Percentiles rank a stretch among this genome's conserved stretches.
phyloP scores from a whole-genome alignment of 306 rosid species.

The Aeschynomene evenia region DNA sequence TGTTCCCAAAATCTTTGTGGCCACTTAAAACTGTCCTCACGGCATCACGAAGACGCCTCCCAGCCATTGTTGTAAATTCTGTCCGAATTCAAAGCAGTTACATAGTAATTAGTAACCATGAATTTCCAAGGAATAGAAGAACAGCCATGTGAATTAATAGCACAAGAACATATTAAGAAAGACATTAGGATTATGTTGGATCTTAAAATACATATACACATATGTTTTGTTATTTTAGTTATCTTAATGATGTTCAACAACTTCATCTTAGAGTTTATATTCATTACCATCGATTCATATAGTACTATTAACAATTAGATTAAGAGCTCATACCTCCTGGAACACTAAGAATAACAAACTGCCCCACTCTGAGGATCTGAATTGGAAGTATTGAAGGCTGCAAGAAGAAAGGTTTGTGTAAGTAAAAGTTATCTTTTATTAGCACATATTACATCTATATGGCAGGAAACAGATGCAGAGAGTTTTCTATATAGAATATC shows the following conservation, averaged over 20 bases:
- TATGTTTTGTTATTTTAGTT: background rate
- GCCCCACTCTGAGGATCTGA: slow-evolving; percentile 84
- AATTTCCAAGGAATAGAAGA: background rate
- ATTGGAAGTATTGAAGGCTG: slow-evolving; percentile 98
- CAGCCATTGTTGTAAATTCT: slow-evolving; percentile 99
- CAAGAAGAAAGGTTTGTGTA: slow-evolving; percentile 25
- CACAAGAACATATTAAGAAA: background rate
- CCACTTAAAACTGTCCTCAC: slow-evolving; percentile 63
- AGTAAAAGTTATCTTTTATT: slow-evolving; percentile 17
- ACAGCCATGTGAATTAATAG: background rate
- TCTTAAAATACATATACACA: slow-evolving; percentile 1
- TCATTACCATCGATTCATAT: background rate
- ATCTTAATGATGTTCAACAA: slow-evolving; percentile 11
- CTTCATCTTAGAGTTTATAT: background rate
- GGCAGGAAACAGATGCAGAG: slow-evolving; percentile 8
- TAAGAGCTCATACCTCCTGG: slow-evolving; percentile 73
- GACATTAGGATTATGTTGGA: background rate
- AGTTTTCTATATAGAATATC: background rate
- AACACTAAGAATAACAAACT: slow-evolving; percentile 82
- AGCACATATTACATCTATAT: background rate
- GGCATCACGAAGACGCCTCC: slow-evolving; percentile 96
- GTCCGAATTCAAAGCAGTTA: slow-evolving; percentile 29
- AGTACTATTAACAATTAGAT: slow-evolving; percentile 12
- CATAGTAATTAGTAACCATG: background rate
- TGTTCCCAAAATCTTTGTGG: slow-evolving; percentile 40